Evolutionary conservation across 2,329 filamentous ascomycete genomes (phyloP).

Genomic region (Phialemoniopsis sp.): DNA sequence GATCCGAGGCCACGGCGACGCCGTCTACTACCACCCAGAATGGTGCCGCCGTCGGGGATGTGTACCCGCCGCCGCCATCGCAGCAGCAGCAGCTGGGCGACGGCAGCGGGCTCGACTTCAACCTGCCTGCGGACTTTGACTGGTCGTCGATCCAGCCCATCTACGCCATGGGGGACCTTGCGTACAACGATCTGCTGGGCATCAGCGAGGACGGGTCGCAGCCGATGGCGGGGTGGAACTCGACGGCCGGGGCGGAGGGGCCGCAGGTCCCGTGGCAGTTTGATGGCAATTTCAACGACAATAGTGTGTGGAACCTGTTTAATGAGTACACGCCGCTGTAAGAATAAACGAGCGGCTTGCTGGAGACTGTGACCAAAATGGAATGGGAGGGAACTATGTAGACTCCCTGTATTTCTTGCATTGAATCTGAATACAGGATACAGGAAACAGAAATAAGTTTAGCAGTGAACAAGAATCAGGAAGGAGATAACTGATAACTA

Average conservation of each 20-base stretch:
- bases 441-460: too few species aligned
- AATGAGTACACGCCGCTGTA: slow-evolving; percentile 38
- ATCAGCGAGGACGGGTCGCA: slow-evolving; percentile 22
- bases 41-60: too few species aligned
- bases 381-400: too few species aligned
- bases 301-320: slow-evolving; percentile 53
- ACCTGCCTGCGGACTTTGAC: slow-evolving; percentile 39
- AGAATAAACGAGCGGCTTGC: neutral
- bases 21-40: too few species aligned
- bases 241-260: slow-evolving; percentile 6
- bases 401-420: too few species aligned
- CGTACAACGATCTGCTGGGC: slow-evolving; percentile 52
- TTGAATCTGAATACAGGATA: too few species aligned
- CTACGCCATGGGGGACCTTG: slow-evolving; percentile 52
- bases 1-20: too few species aligned
- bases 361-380: too few species aligned
- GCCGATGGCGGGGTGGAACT: slow-evolving; percentile 14
- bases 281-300: slow-evolving; percentile 48
- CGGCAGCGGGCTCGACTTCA: slow-evolving; percentile 26
- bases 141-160: slow-evolving; percentile 49
- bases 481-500: too few species aligned
- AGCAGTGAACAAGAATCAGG: too few species aligned
- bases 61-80: neutral
- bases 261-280: slow-evolving; percentile 39
- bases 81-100: slow-evolving; percentile 2